phyloP scores from a whole-genome alignment of 805 yeast species.

The Zygosaccharomyces pseudorouxii region DNA sequence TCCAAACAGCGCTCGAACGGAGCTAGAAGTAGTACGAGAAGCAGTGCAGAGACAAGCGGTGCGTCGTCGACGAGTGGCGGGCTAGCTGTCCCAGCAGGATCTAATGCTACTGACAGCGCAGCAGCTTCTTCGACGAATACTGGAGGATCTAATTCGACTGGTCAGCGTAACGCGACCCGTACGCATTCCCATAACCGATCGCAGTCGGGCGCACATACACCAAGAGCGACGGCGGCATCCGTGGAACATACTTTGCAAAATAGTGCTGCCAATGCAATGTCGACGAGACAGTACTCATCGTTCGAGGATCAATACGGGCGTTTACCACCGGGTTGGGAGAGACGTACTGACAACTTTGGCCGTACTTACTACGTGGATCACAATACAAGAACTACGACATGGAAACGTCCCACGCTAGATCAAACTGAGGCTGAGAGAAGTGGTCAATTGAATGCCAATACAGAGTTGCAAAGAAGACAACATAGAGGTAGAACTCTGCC shows the following conservation, averaged over 20 bases:
- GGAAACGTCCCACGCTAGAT: conserved; percentile 91
- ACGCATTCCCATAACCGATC: conserved; percentile 4
- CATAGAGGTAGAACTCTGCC: conserved; percentile 90
- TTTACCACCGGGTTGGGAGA: conserved; percentile 98
- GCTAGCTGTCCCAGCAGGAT: conserved; percentile 12
- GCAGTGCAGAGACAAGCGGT: conserved; percentile 14
- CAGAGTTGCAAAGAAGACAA: conserved; percentile 86
- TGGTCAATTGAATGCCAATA: conserved; percentile 56
- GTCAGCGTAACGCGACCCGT: conserved; percentile 1
- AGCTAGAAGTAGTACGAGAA: conserved; percentile 10
- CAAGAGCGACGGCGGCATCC: conserved; percentile 28
- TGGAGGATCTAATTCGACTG: conserved; percentile 1
- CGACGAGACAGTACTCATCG: conserved; percentile 69
- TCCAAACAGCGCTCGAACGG: conserved; percentile 36
- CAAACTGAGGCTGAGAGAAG: conserved; percentile 66
- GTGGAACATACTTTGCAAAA: conserved; percentile 31
- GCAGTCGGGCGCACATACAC: conserved; percentile 15
- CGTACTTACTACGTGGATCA: conserved; percentile 98
- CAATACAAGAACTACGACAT: conserved; percentile 95
- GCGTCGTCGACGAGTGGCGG: conserved; percentile 27
- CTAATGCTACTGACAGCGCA: conserved; percentile 11
- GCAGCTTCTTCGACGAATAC: background rate
- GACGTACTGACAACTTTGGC: conserved; percentile 95
- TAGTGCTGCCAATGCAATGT: conserved; percentile 23
- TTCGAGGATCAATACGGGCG: conserved; percentile 97